Conservation (phyloP, 2,329 filamentous ascomycete species). For the Emydomyces testavorans region DNA sequence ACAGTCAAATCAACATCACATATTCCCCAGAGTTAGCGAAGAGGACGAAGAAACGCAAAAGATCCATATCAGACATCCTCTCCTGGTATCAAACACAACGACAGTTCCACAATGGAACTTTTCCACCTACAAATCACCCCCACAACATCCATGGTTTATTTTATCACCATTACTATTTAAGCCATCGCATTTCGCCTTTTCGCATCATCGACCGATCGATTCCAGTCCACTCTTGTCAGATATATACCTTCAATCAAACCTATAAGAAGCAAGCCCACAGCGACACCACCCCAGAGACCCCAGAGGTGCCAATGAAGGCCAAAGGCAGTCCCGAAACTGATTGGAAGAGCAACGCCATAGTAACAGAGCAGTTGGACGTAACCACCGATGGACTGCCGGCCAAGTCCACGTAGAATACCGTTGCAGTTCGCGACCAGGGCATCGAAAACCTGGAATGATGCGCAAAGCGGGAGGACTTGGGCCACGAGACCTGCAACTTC, state of each 20-base stretch:
- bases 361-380: conserved; percentile 80
- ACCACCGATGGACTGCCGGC: conserved; percentile 77
- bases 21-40: too few species aligned
- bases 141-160: neutral
- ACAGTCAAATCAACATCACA: too few species aligned
- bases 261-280: conserved; percentile 55
- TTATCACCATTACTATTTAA: conserved; percentile 17
- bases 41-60: too few species aligned
- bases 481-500: conserved; percentile 60
- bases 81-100: neutral
- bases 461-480: conserved; percentile 63
- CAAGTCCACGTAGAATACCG: conserved; percentile 74
- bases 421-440: conserved; percentile 67
- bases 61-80: too few species aligned
- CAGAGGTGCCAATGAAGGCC: conserved; percentile 62
- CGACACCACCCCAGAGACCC: conserved; percentile 72
- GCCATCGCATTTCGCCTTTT: conserved; percentile 42
- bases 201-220: conserved; percentile 50
- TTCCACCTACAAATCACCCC: neutral
- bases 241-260: conserved; percentile 46
- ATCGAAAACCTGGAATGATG: conserved; percentile 84
- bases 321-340: conserved; percentile 69
- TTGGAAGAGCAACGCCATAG: conserved; percentile 73
- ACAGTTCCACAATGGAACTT: neutral
- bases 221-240: conserved; percentile 45